A percentile compares a stretch with the other conserved stretches of the same genome.
These are phyloP conservation scores for Smittium culicis DNA, from an alignment of 371 early-diverging fungal genomes.

Conservation along the genomic window DNA sequence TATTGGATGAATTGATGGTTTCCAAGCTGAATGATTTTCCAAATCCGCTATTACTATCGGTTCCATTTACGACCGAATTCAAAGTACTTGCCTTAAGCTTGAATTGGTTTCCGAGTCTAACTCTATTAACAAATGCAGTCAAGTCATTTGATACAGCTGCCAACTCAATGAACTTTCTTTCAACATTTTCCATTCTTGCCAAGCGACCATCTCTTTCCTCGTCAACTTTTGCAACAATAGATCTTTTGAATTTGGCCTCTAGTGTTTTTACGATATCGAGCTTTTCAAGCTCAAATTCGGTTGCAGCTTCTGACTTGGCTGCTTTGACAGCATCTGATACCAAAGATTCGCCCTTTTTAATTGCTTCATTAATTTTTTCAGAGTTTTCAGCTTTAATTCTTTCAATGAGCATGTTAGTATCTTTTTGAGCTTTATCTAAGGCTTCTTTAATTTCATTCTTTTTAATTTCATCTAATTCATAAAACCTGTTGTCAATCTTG, in stretches of 20 bases:
- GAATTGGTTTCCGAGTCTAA: background rate
- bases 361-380: background rate
- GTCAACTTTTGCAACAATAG: constrained; percentile 69
- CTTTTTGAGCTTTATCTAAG: constrained; percentile 24
- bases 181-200: constrained; percentile 66
- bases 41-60: constrained; percentile 23
- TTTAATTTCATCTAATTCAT: constrained; percentile 18
- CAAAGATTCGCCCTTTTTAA: constrained; percentile 4
- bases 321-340: constrained; percentile 12
- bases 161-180: constrained; percentile 38
- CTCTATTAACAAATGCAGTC: constrained; percentile 15
- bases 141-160: constrained; percentile 24
- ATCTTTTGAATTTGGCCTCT: constrained; percentile 38
- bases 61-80: background rate
- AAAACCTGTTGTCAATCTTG: constrained; percentile 22
- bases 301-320: background rate
- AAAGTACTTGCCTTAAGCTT: constrained; percentile 4
- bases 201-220: constrained; percentile 80
- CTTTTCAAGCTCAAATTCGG: constrained; percentile 13
- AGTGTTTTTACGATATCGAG: constrained; percentile 32
- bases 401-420: constrained; percentile 27
- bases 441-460: constrained; percentile 19
- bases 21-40: too few relatives aligned
- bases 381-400: constrained; percentile 19
- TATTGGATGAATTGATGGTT: constrained; percentile 19